These are phyloP conservation scores for Diplodia corticola DNA, from an alignment of 2,329 filamentous ascomycete species.

Conservation along the genomic window DNA sequence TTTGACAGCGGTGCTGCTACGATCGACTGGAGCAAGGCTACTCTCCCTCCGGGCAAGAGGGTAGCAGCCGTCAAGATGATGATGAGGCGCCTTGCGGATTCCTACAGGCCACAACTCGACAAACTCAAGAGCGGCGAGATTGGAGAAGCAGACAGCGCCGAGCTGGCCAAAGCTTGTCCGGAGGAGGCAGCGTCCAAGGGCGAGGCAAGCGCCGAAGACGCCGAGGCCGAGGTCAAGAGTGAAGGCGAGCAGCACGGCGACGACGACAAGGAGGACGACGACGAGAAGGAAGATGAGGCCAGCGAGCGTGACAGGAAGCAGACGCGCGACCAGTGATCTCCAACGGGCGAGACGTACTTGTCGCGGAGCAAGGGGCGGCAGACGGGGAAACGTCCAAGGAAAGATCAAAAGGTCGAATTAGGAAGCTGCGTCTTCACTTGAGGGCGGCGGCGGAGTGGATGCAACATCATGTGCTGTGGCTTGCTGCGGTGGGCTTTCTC, in stretches of 20 bases:
- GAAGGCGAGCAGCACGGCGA: not conserved
- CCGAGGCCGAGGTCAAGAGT: not conserved
- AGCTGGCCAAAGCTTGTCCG: not conserved
- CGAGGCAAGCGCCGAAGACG: not conserved
- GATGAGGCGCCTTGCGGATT: not conserved
- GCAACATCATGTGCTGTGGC: not conserved
- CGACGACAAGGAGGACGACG: not conserved
- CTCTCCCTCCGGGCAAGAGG: not conserved
- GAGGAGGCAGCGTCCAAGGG: conserved; percentile 1
- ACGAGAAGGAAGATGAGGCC: not conserved
- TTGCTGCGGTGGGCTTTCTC: not conserved
- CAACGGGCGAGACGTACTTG: not conserved
- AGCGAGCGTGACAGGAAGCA: not conserved
- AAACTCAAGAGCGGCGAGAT: not conserved
- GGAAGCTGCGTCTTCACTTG: not conserved
- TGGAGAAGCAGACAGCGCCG: not conserved
- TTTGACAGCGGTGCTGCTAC: conserved; percentile 2
- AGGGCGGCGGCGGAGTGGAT: not conserved
- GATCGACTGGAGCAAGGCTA: conserved; percentile 3
- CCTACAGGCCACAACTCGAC: not conserved
- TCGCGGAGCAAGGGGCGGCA: not conserved
- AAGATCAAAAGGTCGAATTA: not conserved
- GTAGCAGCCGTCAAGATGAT: not conserved
- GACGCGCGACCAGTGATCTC: not conserved
- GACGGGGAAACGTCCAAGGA: not conserved